phyloP scores from a whole-genome alignment of 2,329 filamentous ascomycete species.

The Rugonectria rugulosa region DNA sequence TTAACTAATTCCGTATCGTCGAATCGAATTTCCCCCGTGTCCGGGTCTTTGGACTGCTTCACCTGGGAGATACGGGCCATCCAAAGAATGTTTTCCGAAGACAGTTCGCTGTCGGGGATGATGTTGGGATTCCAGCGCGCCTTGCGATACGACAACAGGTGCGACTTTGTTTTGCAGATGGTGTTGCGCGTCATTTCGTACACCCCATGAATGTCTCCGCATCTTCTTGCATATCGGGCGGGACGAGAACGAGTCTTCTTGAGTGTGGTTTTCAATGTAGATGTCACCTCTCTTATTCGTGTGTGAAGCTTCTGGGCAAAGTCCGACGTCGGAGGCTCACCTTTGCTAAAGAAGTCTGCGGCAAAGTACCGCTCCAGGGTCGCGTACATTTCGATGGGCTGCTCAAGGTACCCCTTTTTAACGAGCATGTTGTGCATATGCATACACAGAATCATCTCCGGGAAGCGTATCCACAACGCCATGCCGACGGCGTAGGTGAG shows the following conservation, averaged over 20 bases:
- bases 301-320: constrained; percentile 15
- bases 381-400: constrained; percentile 43
- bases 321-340: constrained; percentile 17
- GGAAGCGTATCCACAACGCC: constrained; percentile 48
- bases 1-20: constrained; percentile 41
- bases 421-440: constrained; percentile 59
- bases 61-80: constrained; percentile 40
- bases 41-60: constrained; percentile 36
- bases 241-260: too few relatives aligned
- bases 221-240: too few relatives aligned
- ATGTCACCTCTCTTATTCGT: not conserved
- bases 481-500: constrained; percentile 46
- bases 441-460: constrained; percentile 49
- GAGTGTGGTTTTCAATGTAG: too few relatives aligned
- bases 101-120: constrained; percentile 46
- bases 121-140: constrained; percentile 46
- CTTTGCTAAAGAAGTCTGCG: constrained; percentile 15
- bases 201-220: not conserved
- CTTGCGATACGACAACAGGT: constrained; percentile 39
- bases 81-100: constrained; percentile 33
- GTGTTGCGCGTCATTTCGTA: constrained; percentile 24
- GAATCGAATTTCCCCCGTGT: constrained; percentile 37
- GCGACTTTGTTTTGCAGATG: constrained; percentile 45
- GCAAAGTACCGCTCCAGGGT: constrained; percentile 33
- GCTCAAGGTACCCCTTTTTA: constrained; percentile 47